phyloP scores from a whole-genome alignment of 257 asterid species.

The Solanum ahanhuiri region DNA sequence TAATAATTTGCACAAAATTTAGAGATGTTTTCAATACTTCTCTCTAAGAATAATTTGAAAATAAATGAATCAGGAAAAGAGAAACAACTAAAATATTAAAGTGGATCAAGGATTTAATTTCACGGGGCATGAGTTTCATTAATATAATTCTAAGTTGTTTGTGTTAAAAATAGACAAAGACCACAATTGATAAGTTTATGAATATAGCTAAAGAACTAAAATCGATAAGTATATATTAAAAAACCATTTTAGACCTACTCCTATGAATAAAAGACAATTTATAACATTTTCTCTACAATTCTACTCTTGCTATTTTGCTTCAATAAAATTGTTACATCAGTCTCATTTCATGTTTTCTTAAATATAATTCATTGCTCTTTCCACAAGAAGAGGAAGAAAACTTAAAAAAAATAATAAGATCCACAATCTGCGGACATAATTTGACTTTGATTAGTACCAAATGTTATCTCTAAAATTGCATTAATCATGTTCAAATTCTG shows the following conservation, averaged over 20 bases:
- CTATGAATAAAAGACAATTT: not conserved
- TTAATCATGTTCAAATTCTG: too few species aligned
- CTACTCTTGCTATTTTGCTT: not conserved
- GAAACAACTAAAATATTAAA: too few species aligned
- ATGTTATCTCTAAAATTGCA: too few species aligned
- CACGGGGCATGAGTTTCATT: not conserved
- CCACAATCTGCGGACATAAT: not conserved
- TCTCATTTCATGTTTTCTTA: too few species aligned
- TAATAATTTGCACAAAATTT: too few species aligned
- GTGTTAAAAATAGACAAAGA: not conserved
- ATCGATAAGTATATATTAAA: not conserved
- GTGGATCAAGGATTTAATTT: too few species aligned
- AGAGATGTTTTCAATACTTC: too few species aligned
- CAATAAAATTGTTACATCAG: not conserved
- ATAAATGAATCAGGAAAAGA: not conserved
- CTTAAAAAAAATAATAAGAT: not conserved
- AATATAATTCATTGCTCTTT: not conserved
- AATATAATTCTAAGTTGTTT: not conserved
- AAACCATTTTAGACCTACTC: not conserved
- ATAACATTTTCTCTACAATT: not conserved
- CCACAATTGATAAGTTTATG: not conserved
- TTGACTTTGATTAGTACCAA: not conserved
- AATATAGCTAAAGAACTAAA: not conserved
- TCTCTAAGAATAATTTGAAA: too few species aligned
- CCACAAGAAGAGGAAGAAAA: not conserved